Conservation (phyloP, 2,329 filamentous ascomycete species). For the Diaporthe humulicola region DNA sequence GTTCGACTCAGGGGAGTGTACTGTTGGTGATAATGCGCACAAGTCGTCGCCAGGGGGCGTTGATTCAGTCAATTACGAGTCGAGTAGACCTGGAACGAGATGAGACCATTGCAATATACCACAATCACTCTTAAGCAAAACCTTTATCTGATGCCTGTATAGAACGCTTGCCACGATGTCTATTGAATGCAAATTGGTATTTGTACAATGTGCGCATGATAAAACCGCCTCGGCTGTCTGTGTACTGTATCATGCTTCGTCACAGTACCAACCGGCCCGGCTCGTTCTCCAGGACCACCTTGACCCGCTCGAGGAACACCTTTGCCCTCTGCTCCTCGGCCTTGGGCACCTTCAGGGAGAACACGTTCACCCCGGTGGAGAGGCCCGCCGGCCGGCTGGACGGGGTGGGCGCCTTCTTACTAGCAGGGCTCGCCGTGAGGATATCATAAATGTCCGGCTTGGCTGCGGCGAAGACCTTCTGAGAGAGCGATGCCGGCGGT, state of each 20-base stretch:
- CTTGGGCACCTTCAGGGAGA: conserved; percentile 83
- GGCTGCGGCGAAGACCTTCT: conserved; percentile 55
- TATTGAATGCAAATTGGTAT: conserved; percentile 36
- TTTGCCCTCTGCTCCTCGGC: conserved; percentile 86
- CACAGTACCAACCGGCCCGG: conserved; percentile 80
- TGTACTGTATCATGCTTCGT: conserved; percentile 41
- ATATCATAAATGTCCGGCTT: conserved; percentile 87
- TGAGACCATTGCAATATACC: not conserved
- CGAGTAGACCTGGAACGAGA: not conserved
- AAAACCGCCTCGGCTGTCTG: not conserved
- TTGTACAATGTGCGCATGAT: conserved; percentile 29
- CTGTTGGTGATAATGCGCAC: not conserved
- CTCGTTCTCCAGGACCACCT: conserved; percentile 84
- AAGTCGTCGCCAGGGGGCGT: not conserved
- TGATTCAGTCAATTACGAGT: not conserved
- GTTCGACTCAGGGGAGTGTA: not conserved
- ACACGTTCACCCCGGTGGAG: conserved; percentile 76
- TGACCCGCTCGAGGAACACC: conserved; percentile 88
- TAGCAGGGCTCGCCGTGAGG: conserved; percentile 61
- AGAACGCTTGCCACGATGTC: conserved; percentile 23
- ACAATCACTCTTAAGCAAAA: not conserved
- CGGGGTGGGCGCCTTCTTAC: conserved; percentile 46
- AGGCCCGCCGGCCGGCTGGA: conserved; percentile 59
- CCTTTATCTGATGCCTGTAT: not conserved
- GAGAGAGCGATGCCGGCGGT: conserved; percentile 54